phyloP scores from a whole-genome alignment of 768 basidiomycete species.

The Rhodosporidiobolus odoratus region DNA sequence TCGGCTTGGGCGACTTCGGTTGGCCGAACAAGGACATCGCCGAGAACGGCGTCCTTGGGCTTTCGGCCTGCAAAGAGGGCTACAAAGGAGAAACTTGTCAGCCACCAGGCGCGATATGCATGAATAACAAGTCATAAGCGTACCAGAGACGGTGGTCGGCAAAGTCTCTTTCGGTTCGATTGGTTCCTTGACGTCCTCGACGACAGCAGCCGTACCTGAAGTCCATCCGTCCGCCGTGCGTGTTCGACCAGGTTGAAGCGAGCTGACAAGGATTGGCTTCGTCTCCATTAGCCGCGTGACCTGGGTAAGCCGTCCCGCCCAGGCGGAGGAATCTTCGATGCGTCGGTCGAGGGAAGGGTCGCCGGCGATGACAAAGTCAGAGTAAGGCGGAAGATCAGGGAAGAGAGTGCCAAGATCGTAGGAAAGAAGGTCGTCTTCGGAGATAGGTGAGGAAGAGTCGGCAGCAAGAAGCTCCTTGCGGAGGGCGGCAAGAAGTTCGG shows the following conservation, averaged over 20 bases:
- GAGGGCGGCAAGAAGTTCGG: conserved; percentile 11
- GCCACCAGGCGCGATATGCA: neutral
- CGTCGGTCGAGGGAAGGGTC: conserved; percentile 54
- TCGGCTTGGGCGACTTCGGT: conserved; percentile 43
- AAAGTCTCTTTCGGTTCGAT: conserved; percentile 31
- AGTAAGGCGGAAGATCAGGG: conserved; percentile 64
- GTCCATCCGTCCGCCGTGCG: conserved; percentile 58
- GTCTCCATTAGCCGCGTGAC: conserved; percentile 70
- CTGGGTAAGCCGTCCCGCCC: conserved; percentile 66
- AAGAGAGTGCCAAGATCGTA: conserved; percentile 61
- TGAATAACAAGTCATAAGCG: neutral
- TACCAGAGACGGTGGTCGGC: conserved; percentile 15
- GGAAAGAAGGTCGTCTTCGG: conserved; percentile 14
- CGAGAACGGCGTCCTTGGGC: conserved; percentile 36
- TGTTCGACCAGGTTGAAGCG: conserved; percentile 73
- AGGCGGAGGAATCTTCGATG: conserved; percentile 63
- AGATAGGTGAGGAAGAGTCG: neutral
- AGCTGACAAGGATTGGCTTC: conserved; percentile 76
- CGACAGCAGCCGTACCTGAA: conserved; percentile 9
- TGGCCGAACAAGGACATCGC: conserved; percentile 34
- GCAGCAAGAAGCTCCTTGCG: neutral
- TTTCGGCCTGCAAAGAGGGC: conserved; percentile 43
- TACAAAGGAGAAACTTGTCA: conserved; percentile 7
- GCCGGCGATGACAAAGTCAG: conserved; percentile 30
- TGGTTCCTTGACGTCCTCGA: conserved; percentile 38